Percentiles rank a stretch among this genome's conserved stretches.
phyloP scores from a whole-genome alignment of 2,329 filamentous ascomycete species.

The Lasiodiplodia hormozganensis region DNA sequence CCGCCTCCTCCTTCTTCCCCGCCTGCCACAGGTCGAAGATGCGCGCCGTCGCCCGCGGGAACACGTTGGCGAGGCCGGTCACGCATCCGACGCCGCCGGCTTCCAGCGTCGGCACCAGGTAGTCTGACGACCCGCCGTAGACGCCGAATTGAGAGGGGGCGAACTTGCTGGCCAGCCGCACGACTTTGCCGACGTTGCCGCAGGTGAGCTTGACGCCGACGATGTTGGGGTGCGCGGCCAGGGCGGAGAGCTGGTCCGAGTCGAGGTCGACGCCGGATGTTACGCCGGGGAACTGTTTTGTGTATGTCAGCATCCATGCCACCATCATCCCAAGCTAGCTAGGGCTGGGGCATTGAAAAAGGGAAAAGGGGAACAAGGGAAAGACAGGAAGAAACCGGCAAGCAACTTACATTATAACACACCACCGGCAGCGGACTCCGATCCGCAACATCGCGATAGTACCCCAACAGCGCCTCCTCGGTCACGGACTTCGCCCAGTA shows the following conservation, averaged over 20 bases:
- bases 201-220: slow-evolving; percentile 73
- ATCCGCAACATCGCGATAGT: slow-evolving; percentile 50
- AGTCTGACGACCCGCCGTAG: slow-evolving; percentile 73
- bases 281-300: slow-evolving; percentile 64
- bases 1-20: slow-evolving; percentile 49
- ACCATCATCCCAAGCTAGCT: not conserved
- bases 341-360: not conserved
- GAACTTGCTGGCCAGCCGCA: slow-evolving; percentile 61
- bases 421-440: slow-evolving; percentile 39
- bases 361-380: not conserved
- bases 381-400: not conserved
- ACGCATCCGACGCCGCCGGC: slow-evolving; percentile 59
- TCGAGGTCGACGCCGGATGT: slow-evolving; percentile 73
- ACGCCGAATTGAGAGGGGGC: slow-evolving; percentile 64
- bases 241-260: slow-evolving; percentile 64
- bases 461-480: slow-evolving; percentile 44
- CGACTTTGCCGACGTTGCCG: slow-evolving; percentile 67
- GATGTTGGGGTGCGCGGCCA: slow-evolving; percentile 63
- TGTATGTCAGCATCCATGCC: not conserved
- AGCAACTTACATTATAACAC: slow-evolving; percentile 38
- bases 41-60: slow-evolving; percentile 42
- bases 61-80: slow-evolving; percentile 55
- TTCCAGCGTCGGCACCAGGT: slow-evolving; percentile 60
- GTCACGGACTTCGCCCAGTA: slow-evolving; percentile 50
- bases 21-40: slow-evolving; percentile 52